Percentiles rank a stretch among this genome's conserved stretches.
Evolutionary conservation across 1,284 basidiomycete genomes (phyloP).

Genomic region (Papiliotrema nemorosa): DNA sequence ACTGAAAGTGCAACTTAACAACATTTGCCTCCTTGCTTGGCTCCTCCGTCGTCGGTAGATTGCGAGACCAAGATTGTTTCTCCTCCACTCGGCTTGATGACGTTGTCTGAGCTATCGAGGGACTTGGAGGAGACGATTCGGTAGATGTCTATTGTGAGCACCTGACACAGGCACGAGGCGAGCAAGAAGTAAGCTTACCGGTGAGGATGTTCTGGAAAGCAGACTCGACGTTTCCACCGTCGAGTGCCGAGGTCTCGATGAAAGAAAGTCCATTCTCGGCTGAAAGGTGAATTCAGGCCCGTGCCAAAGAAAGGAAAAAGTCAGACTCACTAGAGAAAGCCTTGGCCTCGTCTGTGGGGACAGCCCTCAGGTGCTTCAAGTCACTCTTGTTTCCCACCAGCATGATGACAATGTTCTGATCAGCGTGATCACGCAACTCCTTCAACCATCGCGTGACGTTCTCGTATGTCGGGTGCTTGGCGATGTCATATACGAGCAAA

Average conservation of each 20-base stretch:
- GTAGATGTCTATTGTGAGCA: constrained; percentile 74
- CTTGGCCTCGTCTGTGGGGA: constrained; percentile 90
- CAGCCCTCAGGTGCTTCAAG: constrained; percentile 93
- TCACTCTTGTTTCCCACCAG: constrained; percentile 96
- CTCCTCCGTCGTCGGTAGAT: constrained; percentile 48
- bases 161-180: not conserved
- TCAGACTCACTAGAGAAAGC: constrained; percentile 67
- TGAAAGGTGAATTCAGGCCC: constrained; percentile 27
- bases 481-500: constrained; percentile 87
- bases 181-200: constrained; percentile 56
- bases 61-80: constrained; percentile 74
- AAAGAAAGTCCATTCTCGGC: constrained; percentile 84
- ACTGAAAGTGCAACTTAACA: constrained; percentile 29
- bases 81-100: constrained; percentile 65
- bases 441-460: constrained; percentile 98
- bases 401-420: constrained; percentile 92
- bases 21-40: constrained; percentile 48
- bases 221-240: constrained; percentile 95
- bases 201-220: constrained; percentile 97
- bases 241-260: constrained; percentile 99
- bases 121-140: constrained; percentile 86
- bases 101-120: constrained; percentile 72
- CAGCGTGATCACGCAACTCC: constrained; percentile 91
- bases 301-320: not conserved
- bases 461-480: constrained; percentile 92